These are phyloP conservation scores for Phialophora macrospora DNA, from an alignment of 2,329 filamentous ascomycete genomes.

Conservation along the genomic window DNA sequence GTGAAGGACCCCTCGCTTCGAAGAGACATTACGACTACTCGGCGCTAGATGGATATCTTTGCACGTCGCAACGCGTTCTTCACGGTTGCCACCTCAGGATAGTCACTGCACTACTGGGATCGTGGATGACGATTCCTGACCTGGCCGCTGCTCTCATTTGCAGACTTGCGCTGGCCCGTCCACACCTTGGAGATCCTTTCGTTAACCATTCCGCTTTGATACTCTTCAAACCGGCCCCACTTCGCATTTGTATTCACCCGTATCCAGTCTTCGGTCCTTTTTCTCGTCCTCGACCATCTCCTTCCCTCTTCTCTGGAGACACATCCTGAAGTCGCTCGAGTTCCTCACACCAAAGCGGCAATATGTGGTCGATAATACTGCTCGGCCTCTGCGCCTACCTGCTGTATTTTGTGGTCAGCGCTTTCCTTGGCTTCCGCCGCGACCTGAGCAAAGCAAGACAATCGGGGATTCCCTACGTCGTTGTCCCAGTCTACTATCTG, in stretches of 20 bases:
- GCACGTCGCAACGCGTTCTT: neutral
- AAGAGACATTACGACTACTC: neutral
- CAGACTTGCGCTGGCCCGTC: neutral
- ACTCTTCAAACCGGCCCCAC: slow-evolving; percentile 21
- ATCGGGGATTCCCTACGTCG: slow-evolving; percentile 41
- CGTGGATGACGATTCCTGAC: neutral
- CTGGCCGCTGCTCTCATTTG: neutral
- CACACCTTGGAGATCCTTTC: slow-evolving; percentile 9
- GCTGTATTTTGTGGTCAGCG: slow-evolving; percentile 23
- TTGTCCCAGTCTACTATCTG: slow-evolving; percentile 44
- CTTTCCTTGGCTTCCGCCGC: slow-evolving; percentile 27
- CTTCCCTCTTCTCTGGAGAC: neutral
- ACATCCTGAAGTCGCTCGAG: neutral
- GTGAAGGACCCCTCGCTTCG: slow-evolving; percentile 2
- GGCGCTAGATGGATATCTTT: neutral
- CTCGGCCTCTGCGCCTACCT: slow-evolving; percentile 19
- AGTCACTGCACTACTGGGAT: neutral
- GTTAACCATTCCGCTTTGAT: slow-evolving; percentile 25
- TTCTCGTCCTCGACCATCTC: neutral
- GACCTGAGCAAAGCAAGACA: slow-evolving; percentile 40
- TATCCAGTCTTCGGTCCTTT: neutral
- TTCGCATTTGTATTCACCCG: slow-evolving; percentile 14
- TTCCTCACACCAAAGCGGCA: neutral
- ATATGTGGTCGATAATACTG: slow-evolving; percentile 29
- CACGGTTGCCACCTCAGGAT: neutral